Conservation (phyloP, 2,329 filamentous ascomycete species). For the Tolypocladium amazonense region DNA sequence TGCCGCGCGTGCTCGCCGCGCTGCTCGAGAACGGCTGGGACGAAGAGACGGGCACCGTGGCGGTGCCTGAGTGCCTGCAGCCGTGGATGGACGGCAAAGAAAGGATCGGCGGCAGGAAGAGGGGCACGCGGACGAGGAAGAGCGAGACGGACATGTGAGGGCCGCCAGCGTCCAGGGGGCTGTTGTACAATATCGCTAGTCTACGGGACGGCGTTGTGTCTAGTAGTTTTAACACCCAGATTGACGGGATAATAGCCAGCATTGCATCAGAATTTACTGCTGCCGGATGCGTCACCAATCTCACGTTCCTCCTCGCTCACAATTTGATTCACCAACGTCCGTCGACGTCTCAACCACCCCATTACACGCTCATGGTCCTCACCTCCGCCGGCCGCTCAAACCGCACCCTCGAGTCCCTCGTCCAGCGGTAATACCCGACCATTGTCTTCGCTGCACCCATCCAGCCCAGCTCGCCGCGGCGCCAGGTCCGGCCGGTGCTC, state of each 20-base stretch:
- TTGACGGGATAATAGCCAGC: background rate
- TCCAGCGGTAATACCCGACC: background rate
- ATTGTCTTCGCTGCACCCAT: background rate
- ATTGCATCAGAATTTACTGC: background rate
- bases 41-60: slow-evolving; percentile 53
- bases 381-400: background rate
- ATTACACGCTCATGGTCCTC: background rate
- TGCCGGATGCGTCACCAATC: background rate
- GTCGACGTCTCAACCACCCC: background rate
- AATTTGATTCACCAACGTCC: background rate
- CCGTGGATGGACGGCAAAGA: slow-evolving; percentile 75
- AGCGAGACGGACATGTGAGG: slow-evolving; percentile 1
- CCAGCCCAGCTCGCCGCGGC: background rate
- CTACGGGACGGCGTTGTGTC: background rate
- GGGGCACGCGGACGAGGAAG: slow-evolving; percentile 5
- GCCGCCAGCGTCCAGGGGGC: background rate
- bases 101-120: slow-evolving; percentile 39
- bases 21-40: slow-evolving; percentile 89
- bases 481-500: background rate
- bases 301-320: background rate
- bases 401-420: background rate
- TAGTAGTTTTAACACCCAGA: background rate
- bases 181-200: background rate
- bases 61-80: slow-evolving; percentile 67
- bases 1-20: slow-evolving; percentile 80